Evolutionary conservation across 2,329 filamentous ascomycete genomes (phyloP).

Genomic region (Diaporthe nobilis): DNA sequence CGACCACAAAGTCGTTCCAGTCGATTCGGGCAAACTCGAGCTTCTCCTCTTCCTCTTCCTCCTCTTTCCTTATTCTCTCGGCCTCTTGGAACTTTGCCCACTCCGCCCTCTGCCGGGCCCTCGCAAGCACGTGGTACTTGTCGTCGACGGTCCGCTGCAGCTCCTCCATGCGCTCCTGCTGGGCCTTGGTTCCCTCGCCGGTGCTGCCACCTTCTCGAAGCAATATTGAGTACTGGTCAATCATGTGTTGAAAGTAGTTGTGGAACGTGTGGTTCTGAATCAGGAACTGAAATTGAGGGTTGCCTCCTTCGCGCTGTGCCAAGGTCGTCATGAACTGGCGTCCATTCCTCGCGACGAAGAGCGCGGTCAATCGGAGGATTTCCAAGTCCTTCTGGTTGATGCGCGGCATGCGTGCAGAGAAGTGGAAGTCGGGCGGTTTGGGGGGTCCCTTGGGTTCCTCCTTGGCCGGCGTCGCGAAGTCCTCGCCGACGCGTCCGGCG

Average conservation of each 20-base stretch:
- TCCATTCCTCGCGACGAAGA: conserved; percentile 94
- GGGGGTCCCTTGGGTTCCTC: conserved; percentile 86
- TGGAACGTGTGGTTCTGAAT: conserved; percentile 96
- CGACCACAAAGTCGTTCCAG: conserved; percentile 97
- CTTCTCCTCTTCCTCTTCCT: conserved; percentile 86
- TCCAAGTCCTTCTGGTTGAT: conserved; percentile 95
- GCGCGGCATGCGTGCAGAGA: conserved; percentile 96
- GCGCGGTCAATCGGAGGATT: conserved; percentile 81
- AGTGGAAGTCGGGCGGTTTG: conserved; percentile 88
- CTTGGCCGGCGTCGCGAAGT: conserved; percentile 63
- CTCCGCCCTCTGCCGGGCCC: conserved; percentile 88
- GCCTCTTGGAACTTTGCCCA: conserved; percentile 88
- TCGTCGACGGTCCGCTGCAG: conserved; percentile 82
- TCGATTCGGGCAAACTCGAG: conserved; percentile 87
- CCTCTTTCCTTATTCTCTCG: conserved; percentile 90
- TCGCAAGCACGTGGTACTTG: conserved; percentile 83
- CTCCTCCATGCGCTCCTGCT: conserved; percentile 80
- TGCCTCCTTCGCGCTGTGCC: conserved; percentile 88
- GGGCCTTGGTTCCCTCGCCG: conserved; percentile 75
- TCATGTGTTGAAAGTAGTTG: conserved; percentile 92
- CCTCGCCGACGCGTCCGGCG: conserved; percentile 80
- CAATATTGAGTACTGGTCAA: conserved; percentile 93
- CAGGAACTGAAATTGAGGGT: conserved; percentile 96
- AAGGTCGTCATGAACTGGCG: conserved; percentile 91
- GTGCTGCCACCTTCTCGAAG: conserved; percentile 77